Evolutionary conservation across 768 basidiomycete genomes (phyloP), one percentile per base, ranked within the genome.

Genomic region (Lactarius quietus): DNA sequence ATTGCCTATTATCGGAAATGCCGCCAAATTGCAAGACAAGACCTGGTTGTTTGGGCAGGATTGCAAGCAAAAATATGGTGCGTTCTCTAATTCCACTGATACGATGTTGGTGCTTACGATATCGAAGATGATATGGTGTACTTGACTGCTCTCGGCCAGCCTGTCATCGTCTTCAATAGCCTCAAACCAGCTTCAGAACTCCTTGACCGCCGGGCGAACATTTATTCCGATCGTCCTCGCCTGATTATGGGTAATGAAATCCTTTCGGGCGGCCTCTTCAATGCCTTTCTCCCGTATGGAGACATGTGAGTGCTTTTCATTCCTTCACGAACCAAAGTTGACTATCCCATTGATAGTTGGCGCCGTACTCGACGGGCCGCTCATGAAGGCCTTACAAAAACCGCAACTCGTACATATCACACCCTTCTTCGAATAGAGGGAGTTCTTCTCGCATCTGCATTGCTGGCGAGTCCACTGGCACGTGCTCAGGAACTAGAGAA

Each of bases 161-260:
- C 59, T 10, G n/a, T 74, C 18, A 51, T 78, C 35, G 69, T 78
- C 9, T 65, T 77, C 14, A 78, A 76, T 67, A 71, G 69, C 26
- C 70, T 70, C 41, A 70, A 71, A 43, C 69, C 72, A 18, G 76
- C 73, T 5, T 55, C 59, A 7, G 81, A 82, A 10, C 71, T 82
- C 8, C 70, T 80, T 20, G 78, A 79, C 33, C 75, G 75, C 53
- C 74, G 76, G 20, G 63, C 67, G 23, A 57, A 41, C 17, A 70
- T 70, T 57, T 76, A 73, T 62, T 73, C 73, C 7, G 62, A 65
- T 38, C 63, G 75, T 9, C 73, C 75, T 12, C 59, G 64, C 29
- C 57, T 71, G 9, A 74, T 76, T 28, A 72, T 77, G 20, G 72
- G 65, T 6, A 65, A 66, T 17, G 75, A 79, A 35, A 66, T 75